phyloP scores from a whole-genome alignment of 176 grass and related monocot genomes.

The Carex myosuroides region DNA sequence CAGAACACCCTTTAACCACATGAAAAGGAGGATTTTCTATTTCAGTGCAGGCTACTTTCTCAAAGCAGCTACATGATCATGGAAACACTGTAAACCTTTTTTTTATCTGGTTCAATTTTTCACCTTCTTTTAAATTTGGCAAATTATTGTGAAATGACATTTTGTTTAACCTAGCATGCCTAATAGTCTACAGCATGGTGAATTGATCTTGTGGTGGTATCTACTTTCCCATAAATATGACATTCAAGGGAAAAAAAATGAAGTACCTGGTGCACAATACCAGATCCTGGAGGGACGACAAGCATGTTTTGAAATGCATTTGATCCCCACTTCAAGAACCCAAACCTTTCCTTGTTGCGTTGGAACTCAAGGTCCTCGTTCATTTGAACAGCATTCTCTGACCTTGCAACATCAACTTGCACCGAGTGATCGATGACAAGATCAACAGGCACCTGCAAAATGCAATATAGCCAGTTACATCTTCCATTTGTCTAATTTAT shows the following conservation, averaged over 20 bases:
- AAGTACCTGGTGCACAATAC: conserved; percentile 95
- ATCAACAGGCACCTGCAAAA: conserved; percentile 82
- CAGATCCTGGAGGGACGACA: conserved; percentile 97
- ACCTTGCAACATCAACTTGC: conserved; percentile 94
- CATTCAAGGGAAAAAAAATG: background rate
- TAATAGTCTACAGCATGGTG: background rate
- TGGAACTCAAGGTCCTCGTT: conserved; percentile 88
- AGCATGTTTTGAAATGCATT: conserved; percentile 96
- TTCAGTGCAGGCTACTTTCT: background rate
- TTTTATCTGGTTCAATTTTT: background rate
- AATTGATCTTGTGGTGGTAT: conserved; percentile 9
- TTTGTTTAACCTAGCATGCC: background rate
- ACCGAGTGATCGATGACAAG: conserved; percentile 98
- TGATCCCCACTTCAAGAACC: conserved; percentile 94
- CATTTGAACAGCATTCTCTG: conserved; percentile 69
- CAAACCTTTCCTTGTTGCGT: conserved; percentile 89
- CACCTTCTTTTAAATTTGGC: background rate
- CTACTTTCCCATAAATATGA: background rate
- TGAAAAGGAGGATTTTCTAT: background rate
- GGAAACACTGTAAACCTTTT: background rate
- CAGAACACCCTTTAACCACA: background rate
- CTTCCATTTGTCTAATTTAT: conserved; percentile 1
- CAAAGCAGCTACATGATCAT: background rate
- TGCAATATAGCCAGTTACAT: background rate
- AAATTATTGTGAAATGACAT: background rate